phyloP scores from a whole-genome alignment of 1,139 yeast genomes.

The Pichia sp. region DNA sequence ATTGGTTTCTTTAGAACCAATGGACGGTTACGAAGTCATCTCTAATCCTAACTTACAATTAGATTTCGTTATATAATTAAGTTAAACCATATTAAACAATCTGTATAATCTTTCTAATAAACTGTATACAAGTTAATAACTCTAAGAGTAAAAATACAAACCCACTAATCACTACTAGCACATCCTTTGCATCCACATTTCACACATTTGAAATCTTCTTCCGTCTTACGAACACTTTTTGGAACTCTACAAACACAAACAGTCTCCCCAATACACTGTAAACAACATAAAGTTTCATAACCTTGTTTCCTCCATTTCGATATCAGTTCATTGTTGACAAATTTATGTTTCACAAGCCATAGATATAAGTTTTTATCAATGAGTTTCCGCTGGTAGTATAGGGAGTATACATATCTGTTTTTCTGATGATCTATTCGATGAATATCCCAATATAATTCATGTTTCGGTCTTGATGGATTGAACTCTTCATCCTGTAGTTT shows the following conservation, averaged over 20 bases:
- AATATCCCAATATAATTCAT: constrained; percentile 64
- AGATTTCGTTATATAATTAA: constrained; percentile 14
- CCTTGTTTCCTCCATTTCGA: constrained; percentile 95
- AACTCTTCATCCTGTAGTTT: constrained; percentile 32
- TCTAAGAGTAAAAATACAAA: not conserved
- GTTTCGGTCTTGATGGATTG: constrained; percentile 36
- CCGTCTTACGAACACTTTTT: constrained; percentile 76
- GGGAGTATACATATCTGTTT: constrained; percentile 71
- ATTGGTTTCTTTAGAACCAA: constrained; percentile 77
- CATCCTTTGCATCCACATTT: constrained; percentile 93
- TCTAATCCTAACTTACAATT: constrained; percentile 32
- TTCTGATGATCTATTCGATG: constrained; percentile 60
- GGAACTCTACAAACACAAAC: constrained; percentile 91
- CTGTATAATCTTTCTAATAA: not conserved
- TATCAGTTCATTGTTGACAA: constrained; percentile 67
- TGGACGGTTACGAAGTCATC: constrained; percentile 77
- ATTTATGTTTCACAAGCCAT: constrained; percentile 68
- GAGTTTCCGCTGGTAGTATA: constrained; percentile 67
- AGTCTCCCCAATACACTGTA: constrained; percentile 72
- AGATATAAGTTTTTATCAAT: constrained; percentile 71
- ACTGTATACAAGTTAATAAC: no score
- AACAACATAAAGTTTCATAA: constrained; percentile 83
- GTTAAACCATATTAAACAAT: not conserved
- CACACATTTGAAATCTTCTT: constrained; percentile 54
- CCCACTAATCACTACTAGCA: constrained; percentile 66